These are phyloP conservation scores for Fusarium setosum DNA, from an alignment of 2,329 filamentous ascomycete genomes.

Conservation along the genomic window DNA sequence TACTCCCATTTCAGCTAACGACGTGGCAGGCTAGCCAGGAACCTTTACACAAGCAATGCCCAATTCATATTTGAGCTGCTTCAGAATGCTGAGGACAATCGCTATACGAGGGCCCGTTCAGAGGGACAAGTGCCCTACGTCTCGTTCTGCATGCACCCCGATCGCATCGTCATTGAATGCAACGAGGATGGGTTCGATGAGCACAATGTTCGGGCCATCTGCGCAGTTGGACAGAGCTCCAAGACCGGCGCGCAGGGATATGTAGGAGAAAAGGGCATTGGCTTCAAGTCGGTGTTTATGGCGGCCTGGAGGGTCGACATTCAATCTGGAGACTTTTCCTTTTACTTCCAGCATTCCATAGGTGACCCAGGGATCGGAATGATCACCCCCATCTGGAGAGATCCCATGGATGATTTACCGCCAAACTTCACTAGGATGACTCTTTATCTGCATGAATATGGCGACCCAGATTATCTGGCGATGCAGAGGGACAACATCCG, in stretches of 20 bases:
- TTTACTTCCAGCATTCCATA: conserved; percentile 25
- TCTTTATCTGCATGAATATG: conserved; percentile 21
- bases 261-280: conserved; percentile 27
- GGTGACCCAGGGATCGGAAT: conserved; percentile 19
- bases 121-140: background rate
- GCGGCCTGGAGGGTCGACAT: conserved; percentile 24
- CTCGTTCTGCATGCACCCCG: background rate
- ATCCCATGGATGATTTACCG: background rate
- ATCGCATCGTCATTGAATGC: conserved; percentile 12
- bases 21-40: background rate
- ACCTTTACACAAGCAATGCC: conserved; percentile 2
- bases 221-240: background rate
- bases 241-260: conserved; percentile 23
- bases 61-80: conserved; percentile 16
- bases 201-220: background rate
- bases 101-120: background rate
- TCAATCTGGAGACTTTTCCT: conserved; percentile 30
- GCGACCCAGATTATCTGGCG: conserved; percentile 6
- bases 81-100: conserved; percentile 19
- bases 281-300: conserved; percentile 34
- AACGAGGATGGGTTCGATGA: conserved; percentile 18
- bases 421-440: conserved; percentile 23
- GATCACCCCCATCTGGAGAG: conserved; percentile 26
- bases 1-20: too few species aligned
- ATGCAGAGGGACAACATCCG: background rate